Evolutionary conservation across 345 rosid genomes (phyloP).

Genomic region (Linum tenue): DNA sequence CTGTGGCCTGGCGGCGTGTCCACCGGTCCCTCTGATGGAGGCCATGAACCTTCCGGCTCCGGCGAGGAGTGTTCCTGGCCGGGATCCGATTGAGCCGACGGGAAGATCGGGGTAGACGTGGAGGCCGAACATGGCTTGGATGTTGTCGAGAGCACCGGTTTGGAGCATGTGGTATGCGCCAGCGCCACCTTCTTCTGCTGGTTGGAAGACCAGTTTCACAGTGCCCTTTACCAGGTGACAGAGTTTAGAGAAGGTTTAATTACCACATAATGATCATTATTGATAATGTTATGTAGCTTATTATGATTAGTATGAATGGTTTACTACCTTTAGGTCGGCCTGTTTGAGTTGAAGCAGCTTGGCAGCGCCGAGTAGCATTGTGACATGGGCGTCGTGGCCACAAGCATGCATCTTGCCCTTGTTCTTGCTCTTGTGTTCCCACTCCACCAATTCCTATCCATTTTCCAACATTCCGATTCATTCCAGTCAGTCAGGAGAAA

Average conservation of each 20-base stretch:
- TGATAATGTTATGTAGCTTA: not conserved
- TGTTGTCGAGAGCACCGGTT: conserved; percentile 44
- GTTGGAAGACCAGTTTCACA: conserved; percentile 70
- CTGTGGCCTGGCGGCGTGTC: conserved; percentile 53
- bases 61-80: conserved; percentile 56
- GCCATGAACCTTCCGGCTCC: conserved; percentile 48
- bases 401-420: conserved; percentile 73
- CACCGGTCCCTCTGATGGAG: conserved; percentile 45
- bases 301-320: not conserved
- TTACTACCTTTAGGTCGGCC: conserved; percentile 38
- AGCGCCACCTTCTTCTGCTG: conserved; percentile 62
- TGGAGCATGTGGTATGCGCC: conserved; percentile 64
- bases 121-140: conserved; percentile 42
- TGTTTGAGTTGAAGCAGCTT: conserved; percentile 41
- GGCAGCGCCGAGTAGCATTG: conserved; percentile 78
- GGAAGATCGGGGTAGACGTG: conserved; percentile 48
- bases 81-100: conserved; percentile 39
- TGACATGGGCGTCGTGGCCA: conserved; percentile 66
- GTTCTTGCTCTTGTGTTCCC: conserved; percentile 60
- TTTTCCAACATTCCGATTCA: not conserved
- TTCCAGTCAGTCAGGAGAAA: not conserved
- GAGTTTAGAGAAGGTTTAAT: not conserved
- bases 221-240: conserved; percentile 36
- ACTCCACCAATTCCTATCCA: conserved; percentile 56
- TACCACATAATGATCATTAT: too few relatives aligned